Percentiles rank a stretch among this genome's conserved stretches.
These are phyloP conservation scores for Prototheca wickerhamii DNA, from an alignment of 163 green algal species.

Conservation along the genomic window DNA sequence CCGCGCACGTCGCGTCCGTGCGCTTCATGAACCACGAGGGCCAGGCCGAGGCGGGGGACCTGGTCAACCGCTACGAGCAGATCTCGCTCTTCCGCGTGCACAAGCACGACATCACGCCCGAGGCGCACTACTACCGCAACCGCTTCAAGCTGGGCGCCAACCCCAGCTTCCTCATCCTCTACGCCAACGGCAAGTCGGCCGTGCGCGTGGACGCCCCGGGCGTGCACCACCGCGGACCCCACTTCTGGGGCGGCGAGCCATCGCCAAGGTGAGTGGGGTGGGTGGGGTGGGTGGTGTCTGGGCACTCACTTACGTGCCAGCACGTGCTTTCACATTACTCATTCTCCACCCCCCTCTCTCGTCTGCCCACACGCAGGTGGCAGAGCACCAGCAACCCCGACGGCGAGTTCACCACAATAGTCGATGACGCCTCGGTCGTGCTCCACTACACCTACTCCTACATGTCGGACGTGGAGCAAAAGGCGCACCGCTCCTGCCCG, in stretches of 20 bases:
- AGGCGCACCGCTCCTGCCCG: slow-evolving; percentile 40
- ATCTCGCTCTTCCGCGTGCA: slow-evolving; percentile 50
- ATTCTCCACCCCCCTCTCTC: no score
- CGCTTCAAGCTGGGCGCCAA: slow-evolving; percentile 35
- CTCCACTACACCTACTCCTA: slow-evolving; percentile 34
- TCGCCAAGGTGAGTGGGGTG: no score
- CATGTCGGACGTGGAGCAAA: slow-evolving; percentile 28
- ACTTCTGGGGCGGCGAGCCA: slow-evolving; percentile 39
- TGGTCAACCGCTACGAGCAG: slow-evolving; percentile 48
- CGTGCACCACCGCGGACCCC: slow-evolving; percentile 35
- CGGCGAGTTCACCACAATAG: not conserved
- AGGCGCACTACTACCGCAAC: slow-evolving; percentile 30
- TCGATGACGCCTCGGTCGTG: slow-evolving; percentile 4
- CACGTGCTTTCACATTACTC: no score
- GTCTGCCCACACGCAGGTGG: not conserved
- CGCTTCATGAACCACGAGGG: slow-evolving; percentile 60
- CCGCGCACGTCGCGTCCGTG: slow-evolving; percentile 25
- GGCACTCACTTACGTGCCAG: no score
- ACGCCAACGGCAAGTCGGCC: slow-evolving; percentile 55
- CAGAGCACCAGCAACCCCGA: not conserved
- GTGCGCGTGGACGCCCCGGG: slow-evolving; percentile 40
- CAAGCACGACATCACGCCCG: slow-evolving; percentile 46
- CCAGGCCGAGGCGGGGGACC: slow-evolving; percentile 38
- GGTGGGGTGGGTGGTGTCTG: no score
- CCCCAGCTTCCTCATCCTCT: slow-evolving; percentile 38